Base-by-base conservation (phyloP, 495 filamentous ascomycete species). In the Talaromyces stipitatus region DNA sequence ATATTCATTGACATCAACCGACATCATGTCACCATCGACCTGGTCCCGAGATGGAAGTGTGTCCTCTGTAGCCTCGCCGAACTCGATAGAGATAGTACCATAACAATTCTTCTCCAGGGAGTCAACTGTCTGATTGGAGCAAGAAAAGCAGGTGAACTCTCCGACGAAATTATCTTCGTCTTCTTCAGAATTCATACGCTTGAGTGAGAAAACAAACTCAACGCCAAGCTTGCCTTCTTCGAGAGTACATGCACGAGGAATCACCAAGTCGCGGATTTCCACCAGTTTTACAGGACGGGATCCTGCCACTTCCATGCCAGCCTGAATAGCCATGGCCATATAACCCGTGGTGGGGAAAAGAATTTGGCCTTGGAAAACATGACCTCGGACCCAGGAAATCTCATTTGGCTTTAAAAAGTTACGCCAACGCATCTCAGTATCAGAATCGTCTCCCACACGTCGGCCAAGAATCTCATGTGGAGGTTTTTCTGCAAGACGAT, bases 241-340 rank as follows among this genome's bases (percentile, higher is more conserved):
- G n/a, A n/a, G n/a, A n/a, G n/a, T n/a, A n/a, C n/a, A n/a, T 1
- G 78, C 78, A 24, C 60, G 68, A 0, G 61, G 14, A 8, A 82
- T 78, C 9, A 56, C 5, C 11, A 69, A 20, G 29, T 64, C 28
- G 0, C 54, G 22, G 14, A 69, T 11, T 30, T 64, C 56, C 4
- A 63, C 22, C 3, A 45, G 41, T n/a, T 45, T n/a, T 4, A 45
- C 16, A 16, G 12, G 4, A 11, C 41, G 2, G 41, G n/a, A 45
- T 45, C 41, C 48, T 9, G 14, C 24, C 10, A 52, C 12, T 27
- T n/a, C 48, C 12, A 26, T 52, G 14, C 61, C 58, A 0, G 73
- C 74, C 36, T 71, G 66, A 0, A 62, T 27, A 0, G 63, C 67
- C 55, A 65, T 65, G 9, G 48, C 22, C 2, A 63, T 28, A 28